Evolutionary conservation across 208 protist genomes (phyloP), one percentile per base, ranked within the genome.

Genomic region (Trypanosoma theileri): DNA sequence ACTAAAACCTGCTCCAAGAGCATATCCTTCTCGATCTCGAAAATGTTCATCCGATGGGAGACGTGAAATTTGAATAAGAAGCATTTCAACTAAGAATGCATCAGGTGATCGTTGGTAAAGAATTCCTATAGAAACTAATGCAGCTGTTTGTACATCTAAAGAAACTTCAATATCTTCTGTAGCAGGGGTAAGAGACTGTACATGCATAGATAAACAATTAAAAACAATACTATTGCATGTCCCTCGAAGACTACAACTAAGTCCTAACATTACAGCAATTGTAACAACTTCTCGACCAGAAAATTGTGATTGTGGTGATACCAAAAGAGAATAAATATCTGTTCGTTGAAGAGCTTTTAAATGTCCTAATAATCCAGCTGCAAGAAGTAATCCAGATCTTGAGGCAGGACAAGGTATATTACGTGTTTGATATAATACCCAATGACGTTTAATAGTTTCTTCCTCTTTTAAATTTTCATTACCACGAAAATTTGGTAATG

Each of bases 41-140:
- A 84, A 95, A 75, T 95, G 90, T 71, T 92, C 90, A 71, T 95
- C 90, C 3, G 90, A 89, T 19, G 90, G 90, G 68, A 92, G 62
- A 17, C 90, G 85, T 41, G 86, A 91, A 59, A 95, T 92, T 79
- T 95, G 85, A 19, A 80, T 77, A n/a, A 93, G 76, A 41, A 92
- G 71, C 58, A 93, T 84, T 52, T 95, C 86, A 12, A 91, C 83
- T 12, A 95, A 78, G 41, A 95, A 93, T 10, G 71, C 60, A 68
- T 91, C 88, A 8, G 79, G 81, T 12, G 82, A 75, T 51, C 73
- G 75, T 69, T 91, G 84, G 63, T 85, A 84, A 28, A 95, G 76
- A 31, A 95, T 54, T 4, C 90, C 90, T 59, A 95, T 86, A 26
- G 84, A 82, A 19, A 91, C 80, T 12, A 93, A 77, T 24, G 90